Evolutionary conservation across 345 rosid genomes (phyloP).

Genomic region (Eucalyptus curtisii): DNA sequence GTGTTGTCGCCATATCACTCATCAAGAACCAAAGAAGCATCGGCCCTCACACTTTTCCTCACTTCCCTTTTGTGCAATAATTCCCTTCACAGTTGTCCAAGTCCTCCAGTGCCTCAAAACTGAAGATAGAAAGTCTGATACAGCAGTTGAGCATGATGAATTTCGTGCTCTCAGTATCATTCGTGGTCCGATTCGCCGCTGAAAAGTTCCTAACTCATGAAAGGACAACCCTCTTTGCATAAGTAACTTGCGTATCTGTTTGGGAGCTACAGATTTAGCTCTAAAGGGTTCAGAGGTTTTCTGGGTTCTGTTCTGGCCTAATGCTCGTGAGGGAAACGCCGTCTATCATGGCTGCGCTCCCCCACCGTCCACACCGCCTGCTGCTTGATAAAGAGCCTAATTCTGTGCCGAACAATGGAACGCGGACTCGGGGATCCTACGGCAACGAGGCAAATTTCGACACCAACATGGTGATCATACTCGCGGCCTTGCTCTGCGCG

Average conservation of each 20-base stretch:
- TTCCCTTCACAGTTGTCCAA: neutral
- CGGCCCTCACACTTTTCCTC: neutral
- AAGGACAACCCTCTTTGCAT: neutral
- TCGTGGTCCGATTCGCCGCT: constrained; percentile 27
- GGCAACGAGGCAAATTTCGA: constrained; percentile 41
- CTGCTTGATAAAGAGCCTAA: constrained; percentile 17
- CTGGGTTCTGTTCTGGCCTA: neutral
- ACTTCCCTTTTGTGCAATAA: neutral
- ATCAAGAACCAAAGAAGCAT: neutral
- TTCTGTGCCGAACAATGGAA: constrained; percentile 1
- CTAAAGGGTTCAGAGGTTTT: neutral
- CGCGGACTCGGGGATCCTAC: constrained; percentile 2
- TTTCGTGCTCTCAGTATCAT: constrained; percentile 18
- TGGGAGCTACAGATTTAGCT: neutral
- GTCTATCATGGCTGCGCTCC: neutral
- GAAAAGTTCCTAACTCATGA: neutral
- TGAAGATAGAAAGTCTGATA: neutral
- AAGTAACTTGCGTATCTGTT: neutral
- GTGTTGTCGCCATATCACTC: neutral
- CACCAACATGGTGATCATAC: constrained; percentile 73
- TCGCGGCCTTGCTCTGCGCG: constrained; percentile 57
- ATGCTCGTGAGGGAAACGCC: neutral
- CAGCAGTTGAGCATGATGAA: constrained; percentile 2
- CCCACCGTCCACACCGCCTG: constrained; percentile 27
- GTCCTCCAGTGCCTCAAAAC: neutral